Percentiles rank a stretch among this genome's conserved stretches.
Evolutionary conservation across 257 asterid genomes (phyloP).

Genomic region (Gardenia jasminoides): DNA sequence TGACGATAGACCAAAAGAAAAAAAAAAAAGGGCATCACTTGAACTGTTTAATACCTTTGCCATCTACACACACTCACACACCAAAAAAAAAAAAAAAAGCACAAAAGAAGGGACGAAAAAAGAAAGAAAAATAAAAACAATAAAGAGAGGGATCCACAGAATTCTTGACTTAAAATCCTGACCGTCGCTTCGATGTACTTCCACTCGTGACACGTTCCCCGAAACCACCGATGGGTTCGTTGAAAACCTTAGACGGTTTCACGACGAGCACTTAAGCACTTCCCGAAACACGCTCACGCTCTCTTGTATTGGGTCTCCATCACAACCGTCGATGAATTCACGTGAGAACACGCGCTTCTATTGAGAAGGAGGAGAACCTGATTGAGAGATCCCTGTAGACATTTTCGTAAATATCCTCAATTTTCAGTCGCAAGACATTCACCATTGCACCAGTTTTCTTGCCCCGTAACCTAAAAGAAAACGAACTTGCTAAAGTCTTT

Average conservation of each 20-base stretch:
- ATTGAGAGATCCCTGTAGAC: background rate
- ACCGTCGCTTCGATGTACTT: background rate
- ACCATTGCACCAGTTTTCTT: background rate
- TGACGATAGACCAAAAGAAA: too few species aligned
- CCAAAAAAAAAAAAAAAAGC: background rate
- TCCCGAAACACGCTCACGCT: background rate
- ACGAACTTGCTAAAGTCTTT: conserved; percentile 16
- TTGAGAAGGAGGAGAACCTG: background rate
- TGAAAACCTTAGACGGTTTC: conserved; percentile 5
- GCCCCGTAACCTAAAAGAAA: conserved; percentile 22
- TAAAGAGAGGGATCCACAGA: background rate
- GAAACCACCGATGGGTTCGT: conserved; percentile 8
- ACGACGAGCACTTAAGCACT: background rate
- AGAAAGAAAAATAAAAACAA: too few species aligned
- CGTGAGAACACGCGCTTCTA: background rate
- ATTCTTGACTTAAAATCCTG: background rate
- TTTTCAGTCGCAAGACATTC: conserved; percentile 3
- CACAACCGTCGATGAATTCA: background rate
- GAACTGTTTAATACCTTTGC: background rate
- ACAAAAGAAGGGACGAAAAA: background rate
- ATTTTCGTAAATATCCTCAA: conserved; percentile 18
- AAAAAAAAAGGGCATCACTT: too few species aligned
- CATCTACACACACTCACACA: background rate
- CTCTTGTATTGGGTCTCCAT: background rate
- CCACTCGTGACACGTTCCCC: background rate